Conservation (phyloP, 208 protist genomes). For the Leishmania turanica region DNA sequence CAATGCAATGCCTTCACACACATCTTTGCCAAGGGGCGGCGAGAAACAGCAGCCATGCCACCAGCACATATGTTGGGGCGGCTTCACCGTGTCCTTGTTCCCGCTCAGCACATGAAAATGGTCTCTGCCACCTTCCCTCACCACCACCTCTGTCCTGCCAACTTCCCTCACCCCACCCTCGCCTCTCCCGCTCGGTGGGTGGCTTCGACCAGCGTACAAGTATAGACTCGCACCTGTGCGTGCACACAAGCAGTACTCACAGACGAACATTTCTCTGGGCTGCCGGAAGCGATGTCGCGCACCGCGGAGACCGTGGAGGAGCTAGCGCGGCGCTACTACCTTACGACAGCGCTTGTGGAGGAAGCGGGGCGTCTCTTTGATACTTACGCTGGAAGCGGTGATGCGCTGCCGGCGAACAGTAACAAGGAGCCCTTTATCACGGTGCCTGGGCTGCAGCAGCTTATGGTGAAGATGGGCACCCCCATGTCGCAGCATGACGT, state of each 20-base stretch:
- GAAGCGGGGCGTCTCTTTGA: slow-evolving; percentile 47
- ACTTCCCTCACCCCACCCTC: background rate
- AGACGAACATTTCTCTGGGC: background rate
- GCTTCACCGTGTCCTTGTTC: background rate
- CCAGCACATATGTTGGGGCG: background rate
- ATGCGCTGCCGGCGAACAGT: background rate
- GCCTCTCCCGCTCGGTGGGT: background rate
- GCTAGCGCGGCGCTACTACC: slow-evolving; percentile 41
- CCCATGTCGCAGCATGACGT: slow-evolving; percentile 56
- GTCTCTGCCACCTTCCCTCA: background rate
- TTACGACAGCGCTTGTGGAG: slow-evolving; percentile 36
- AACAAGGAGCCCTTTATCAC: slow-evolving; percentile 29
- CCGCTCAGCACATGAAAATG: background rate
- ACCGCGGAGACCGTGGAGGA: slow-evolving; percentile 18
- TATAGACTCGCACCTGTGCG: background rate
- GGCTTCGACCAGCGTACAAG: background rate
- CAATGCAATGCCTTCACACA: background rate
- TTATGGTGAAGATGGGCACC: slow-evolving; percentile 47
- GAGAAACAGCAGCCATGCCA: background rate
- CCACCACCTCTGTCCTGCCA: background rate
- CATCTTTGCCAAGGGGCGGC: background rate
- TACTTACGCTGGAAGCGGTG: slow-evolving; percentile 12
- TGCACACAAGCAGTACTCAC: background rate
- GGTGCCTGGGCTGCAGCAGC: slow-evolving; percentile 46
- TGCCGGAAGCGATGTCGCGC: background rate